Evolutionary conservation across 2,329 filamentous ascomycete species (phyloP), one percentile per base, ranked within the genome.

Genomic region (Penicillium vulpinum): DNA sequence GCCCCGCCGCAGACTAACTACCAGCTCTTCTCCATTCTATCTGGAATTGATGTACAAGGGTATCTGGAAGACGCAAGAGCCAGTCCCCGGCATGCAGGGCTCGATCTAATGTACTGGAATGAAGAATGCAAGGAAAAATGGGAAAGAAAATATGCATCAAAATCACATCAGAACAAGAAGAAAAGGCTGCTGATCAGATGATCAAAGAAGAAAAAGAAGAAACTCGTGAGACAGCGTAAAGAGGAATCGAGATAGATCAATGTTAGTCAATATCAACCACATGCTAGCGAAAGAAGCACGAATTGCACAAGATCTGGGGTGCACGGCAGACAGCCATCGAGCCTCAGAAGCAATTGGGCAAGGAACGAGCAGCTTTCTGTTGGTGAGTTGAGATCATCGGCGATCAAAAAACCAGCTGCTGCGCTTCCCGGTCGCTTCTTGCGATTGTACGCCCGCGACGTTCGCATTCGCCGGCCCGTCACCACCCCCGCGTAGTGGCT

Each of bases 391-490:
- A 62, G 63, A 71, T 74, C 65, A 77, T 72, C 75, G 73, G 63
- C 73, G 71, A 65, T 79, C 73, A 65, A 80, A 79, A 67, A 81
- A 80, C 78, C 78, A 81, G 68, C 77, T 80, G 55, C 81, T 91
- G 49, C 81, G 85, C 58, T 88, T 92, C 67, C 81, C 84, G 35
- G 60, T 56, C 2, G 88, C 83, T 38, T 89, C 86, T 65, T 88
- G 90, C 26, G 88, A 90, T 73, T 88, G 88, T 58, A 89, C 79
- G 29, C 69, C 72, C 35, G 75, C 73, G 48, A 74, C 62, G 47
- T 62, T 61, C 46, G 67, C 57, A 56, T 75, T 68, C 50, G 68
- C 60, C 31, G 73, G 71, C 39, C 71, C 72, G 60, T 73, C 74
- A 29, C 74, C 75, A 43, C 74, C 74, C 35, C 85, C 85, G 43